phyloP scores from a whole-genome alignment of 495 filamentous ascomycete genomes.

The Xylaria telfairii region DNA sequence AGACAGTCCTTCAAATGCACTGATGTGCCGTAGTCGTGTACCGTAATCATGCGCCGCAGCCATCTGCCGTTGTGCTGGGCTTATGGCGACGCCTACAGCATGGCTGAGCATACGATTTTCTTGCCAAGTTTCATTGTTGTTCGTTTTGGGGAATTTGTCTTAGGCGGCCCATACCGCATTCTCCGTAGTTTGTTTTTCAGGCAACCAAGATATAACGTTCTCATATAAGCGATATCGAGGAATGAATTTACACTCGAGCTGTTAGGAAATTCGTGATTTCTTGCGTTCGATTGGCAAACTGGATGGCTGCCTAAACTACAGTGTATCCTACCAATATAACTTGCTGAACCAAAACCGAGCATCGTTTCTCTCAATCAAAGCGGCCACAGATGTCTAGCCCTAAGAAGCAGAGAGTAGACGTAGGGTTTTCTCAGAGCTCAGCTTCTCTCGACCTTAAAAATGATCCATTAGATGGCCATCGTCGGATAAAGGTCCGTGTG shows the following conservation, averaged over 20 bases:
- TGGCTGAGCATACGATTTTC: not conserved
- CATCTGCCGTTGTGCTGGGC: conserved; percentile 1
- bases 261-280: not conserved
- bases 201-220: not conserved
- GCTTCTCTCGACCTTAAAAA: conserved; percentile 46
- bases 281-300: not conserved
- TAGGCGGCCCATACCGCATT: too few species aligned
- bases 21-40: conserved; percentile 1
- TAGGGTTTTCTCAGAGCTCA: not conserved
- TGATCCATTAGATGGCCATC: conserved; percentile 49
- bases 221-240: not conserved
- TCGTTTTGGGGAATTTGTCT: too few species aligned
- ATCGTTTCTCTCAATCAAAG: not conserved
- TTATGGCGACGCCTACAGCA: not conserved
- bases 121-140: not conserved
- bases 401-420: not conserved
- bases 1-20: not conserved
- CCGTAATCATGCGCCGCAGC: not conserved
- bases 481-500: conserved; percentile 54
- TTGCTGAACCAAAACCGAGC: not conserved
- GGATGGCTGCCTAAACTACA: not conserved
- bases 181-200: not conserved
- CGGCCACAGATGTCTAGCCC: not conserved
- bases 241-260: not conserved
- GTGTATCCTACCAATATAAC: not conserved